phyloP scores from a whole-genome alignment of 108 stramenopile species.

The Pseudonitzschia multiseries region DNA sequence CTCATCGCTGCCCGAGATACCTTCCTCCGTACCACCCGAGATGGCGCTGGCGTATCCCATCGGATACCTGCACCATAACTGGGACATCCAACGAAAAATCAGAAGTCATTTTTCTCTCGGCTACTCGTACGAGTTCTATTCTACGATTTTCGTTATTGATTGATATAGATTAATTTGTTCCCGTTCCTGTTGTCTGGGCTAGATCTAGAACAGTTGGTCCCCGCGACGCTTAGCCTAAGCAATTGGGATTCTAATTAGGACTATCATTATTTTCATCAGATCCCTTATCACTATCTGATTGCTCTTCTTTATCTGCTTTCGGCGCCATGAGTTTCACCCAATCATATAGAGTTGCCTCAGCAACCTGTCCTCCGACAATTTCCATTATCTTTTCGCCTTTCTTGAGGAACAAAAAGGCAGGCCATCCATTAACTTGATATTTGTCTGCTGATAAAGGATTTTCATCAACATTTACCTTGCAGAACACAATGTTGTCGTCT shows the following conservation, averaged over 20 bases:
- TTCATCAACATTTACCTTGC: conserved; percentile 13
- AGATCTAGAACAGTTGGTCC: too few relatives aligned
- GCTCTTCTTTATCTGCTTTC: conserved; percentile 1
- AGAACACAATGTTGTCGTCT: conserved; percentile 19
- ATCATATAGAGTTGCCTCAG: conserved; percentile 28
- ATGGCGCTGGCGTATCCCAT: too few relatives aligned
- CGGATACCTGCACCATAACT: too few relatives aligned
- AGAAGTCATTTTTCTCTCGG: too few relatives aligned
- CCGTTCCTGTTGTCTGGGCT: too few relatives aligned
- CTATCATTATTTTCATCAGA: neutral
- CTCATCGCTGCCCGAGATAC: too few relatives aligned
- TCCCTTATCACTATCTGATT: neutral
- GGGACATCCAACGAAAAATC: too few relatives aligned
- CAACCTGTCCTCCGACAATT: conserved; percentile 29
- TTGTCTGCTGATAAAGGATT: conserved; percentile 5
- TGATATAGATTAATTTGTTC: too few relatives aligned
- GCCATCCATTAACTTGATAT: conserved; percentile 20
- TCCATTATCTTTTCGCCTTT: conserved; percentile 16
- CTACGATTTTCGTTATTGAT: too few relatives aligned
- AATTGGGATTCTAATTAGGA: neutral
- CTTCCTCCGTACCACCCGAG: too few relatives aligned
- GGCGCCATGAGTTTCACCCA: conserved; percentile 26
- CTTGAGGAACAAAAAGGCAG: conserved; percentile 17
- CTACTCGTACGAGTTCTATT: too few relatives aligned
- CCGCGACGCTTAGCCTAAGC: too few relatives aligned